Evolutionary conservation across 1,139 yeast genomes (phyloP), one percentile per base, ranked within the genome.

Genomic region (Chernovozyma aurita): DNA sequence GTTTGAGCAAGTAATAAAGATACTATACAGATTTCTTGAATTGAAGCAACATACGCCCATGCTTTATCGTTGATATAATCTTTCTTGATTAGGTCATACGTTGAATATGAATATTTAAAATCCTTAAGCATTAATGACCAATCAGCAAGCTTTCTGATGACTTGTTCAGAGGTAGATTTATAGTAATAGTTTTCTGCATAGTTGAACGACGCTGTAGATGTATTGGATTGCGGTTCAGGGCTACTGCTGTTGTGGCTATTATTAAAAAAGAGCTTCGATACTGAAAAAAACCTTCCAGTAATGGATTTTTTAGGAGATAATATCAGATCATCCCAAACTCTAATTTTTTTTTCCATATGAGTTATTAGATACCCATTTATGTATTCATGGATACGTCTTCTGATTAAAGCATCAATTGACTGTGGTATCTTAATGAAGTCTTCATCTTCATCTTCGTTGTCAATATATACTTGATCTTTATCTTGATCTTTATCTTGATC

Each of bases 41-140:
- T 71, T 0, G 95, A 80, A 0, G 97, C 95, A 38, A 85, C 73
- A 49, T 86, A 83, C 4, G 72, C 64, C 90, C 95, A 86, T 1
- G 95, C 88, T 57, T 82, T 84, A 49, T 85, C 95, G 43, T 75
- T 76, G 26, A 78, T 70, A 48, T 81, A 83, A 54, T 90, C 97
- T 48, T 85, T 83, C 44, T 82, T 82, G 28, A 88, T 70, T 40
- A 86, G 57, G 42, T 92, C 97, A 55, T 92, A 92, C 1, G 90
- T 82, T 2, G 85, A 70, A 52, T 85, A 83, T 7, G 97, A 94
- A 44, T 80, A 81, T 53, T 82, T 82, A 65, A 85, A 92, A 59
- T 92, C 97, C 32, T 90, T 77, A 18, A 90, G 63, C 77, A 92
- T 85, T 48, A 92, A 76, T 6, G 92, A 80, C 87, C 95, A 87